Conservation (phyloP, 805 yeast species). For the Pichia phayaonensis region DNA sequence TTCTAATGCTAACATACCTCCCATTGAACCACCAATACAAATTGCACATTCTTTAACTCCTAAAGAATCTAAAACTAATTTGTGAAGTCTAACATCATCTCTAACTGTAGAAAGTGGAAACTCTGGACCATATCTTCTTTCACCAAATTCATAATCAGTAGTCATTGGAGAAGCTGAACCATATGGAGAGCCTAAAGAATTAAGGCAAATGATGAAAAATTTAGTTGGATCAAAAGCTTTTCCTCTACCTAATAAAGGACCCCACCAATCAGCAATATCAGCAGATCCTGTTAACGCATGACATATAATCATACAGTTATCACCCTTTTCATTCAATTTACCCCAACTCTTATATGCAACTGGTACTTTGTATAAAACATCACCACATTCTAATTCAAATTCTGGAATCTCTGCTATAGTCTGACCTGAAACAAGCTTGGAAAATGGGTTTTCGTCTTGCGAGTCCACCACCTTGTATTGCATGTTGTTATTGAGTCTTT, state of each 20-base stretch:
- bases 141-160: slow-evolving; percentile 65
- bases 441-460: slow-evolving; percentile 59
- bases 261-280: slow-evolving; percentile 99
- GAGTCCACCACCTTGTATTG: slow-evolving; percentile 33
- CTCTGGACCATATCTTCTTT: slow-evolving; percentile 79
- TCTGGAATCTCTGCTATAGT: slow-evolving; percentile 70
- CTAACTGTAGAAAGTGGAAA: slow-evolving; percentile 92
- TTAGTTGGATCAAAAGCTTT: slow-evolving; percentile 87
- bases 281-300: slow-evolving; percentile 96
- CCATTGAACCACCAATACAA: slow-evolving; percentile 97
- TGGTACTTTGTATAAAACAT: slow-evolving; percentile 62
- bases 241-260: slow-evolving; percentile 79
- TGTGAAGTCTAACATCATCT: slow-evolving; percentile 82
- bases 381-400: slow-evolving; percentile 76
- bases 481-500: slow-evolving; percentile 10
- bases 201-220: slow-evolving; percentile 80
- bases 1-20: slow-evolving; percentile 93
- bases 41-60: slow-evolving; percentile 76
- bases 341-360: slow-evolving; percentile 98
- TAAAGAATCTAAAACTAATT: slow-evolving; percentile 64
- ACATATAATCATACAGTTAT: slow-evolving; percentile 82
- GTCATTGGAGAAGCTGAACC: slow-evolving; percentile 93
- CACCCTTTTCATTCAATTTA: slow-evolving; percentile 53
- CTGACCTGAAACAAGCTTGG: slow-evolving; percentile 67
- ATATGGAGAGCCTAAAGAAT: slow-evolving; percentile 94